Percentiles rank a stretch among this genome's conserved stretches.
These are phyloP conservation scores for Daldinia caldariorum DNA, from an alignment of 495 filamentous ascomycete species.

Conservation along the genomic window DNA sequence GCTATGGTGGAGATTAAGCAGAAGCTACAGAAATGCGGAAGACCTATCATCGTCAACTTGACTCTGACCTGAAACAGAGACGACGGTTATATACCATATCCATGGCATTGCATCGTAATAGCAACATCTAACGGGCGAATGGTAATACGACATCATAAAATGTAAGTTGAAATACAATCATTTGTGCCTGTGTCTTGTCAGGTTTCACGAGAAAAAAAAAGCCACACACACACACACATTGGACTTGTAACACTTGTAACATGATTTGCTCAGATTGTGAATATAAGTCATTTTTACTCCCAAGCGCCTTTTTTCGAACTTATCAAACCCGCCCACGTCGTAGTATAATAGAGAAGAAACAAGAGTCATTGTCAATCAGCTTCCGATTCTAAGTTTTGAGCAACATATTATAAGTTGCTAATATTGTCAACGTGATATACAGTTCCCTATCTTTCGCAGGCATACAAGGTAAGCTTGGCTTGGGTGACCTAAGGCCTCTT, in stretches of 20 bases:
- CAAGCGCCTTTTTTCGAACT: conserved; percentile 26
- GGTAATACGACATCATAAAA: conserved; percentile 10
- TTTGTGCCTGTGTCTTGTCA: background rate
- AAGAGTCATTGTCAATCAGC: conserved; percentile 3
- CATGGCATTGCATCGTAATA: background rate
- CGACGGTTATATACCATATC: conserved; percentile 2
- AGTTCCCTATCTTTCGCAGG: conserved; percentile 13
- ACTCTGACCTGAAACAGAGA: conserved; percentile 39
- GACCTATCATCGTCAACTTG: conserved; percentile 11
- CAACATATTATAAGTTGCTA: conserved; percentile 11
- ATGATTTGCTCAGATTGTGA: conserved; percentile 16
- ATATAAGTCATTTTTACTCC: conserved; percentile 29
- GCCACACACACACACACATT: too few species aligned
- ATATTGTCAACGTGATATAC: conserved; percentile 24
- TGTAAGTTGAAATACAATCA: background rate
- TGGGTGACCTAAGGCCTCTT: background rate
- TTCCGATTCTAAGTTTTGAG: conserved; percentile 1
- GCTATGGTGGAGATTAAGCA: conserved; percentile 27
- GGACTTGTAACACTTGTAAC: too few species aligned
- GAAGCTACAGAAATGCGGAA: conserved; percentile 15
- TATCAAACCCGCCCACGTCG: conserved; percentile 15
- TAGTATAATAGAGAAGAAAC: conserved; percentile 11
- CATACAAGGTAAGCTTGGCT: conserved; percentile 9
- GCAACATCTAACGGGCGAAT: background rate
- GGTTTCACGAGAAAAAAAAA: background rate